Conservation (phyloP, 2,329 filamentous ascomycete species). For the Ophiostoma pallidulum region DNA sequence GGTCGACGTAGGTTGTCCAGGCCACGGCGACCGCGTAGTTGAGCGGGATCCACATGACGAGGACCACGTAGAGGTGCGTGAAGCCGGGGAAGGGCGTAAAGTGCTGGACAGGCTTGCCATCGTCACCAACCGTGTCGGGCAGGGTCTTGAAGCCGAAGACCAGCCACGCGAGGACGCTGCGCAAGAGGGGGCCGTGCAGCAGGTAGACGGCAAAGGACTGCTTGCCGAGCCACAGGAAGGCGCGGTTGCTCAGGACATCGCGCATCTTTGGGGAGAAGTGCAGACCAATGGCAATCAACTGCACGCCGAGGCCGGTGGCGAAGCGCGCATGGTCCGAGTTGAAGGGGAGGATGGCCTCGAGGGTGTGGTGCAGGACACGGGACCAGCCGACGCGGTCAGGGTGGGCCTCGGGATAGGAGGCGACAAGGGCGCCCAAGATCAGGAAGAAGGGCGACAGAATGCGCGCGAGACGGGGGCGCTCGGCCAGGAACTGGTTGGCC, state of each 20-base stretch:
- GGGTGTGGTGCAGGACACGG: slow-evolving; percentile 30
- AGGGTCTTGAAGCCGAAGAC: slow-evolving; percentile 38
- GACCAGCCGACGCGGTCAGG: slow-evolving; percentile 47
- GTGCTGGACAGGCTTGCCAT: slow-evolving; percentile 22
- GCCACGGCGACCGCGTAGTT: slow-evolving; percentile 36
- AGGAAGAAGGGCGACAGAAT: slow-evolving; percentile 41
- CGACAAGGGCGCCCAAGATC: slow-evolving; percentile 44
- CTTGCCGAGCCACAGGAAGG: slow-evolving; percentile 52
- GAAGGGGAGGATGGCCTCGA: slow-evolving; percentile 35
- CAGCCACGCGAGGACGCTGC: slow-evolving; percentile 51
- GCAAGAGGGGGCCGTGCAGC: slow-evolving; percentile 51
- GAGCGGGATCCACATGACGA: slow-evolving; percentile 38
- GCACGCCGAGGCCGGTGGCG: slow-evolving; percentile 28
- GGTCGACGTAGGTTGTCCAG: slow-evolving; percentile 47
- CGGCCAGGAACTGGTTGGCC: slow-evolving; percentile 37
- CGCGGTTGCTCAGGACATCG: slow-evolving; percentile 41
- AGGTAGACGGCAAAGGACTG: slow-evolving; percentile 58
- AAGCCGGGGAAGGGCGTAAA: slow-evolving; percentile 24
- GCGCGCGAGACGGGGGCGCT: slow-evolving; percentile 33
- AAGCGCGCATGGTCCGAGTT: slow-evolving; percentile 37
- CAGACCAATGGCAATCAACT: slow-evolving; percentile 39
- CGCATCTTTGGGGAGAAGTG: slow-evolving; percentile 44
- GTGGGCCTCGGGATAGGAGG: slow-evolving; percentile 50
- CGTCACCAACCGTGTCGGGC: slow-evolving; percentile 27
- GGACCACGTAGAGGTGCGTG: slow-evolving; percentile 28